Evolutionary conservation across 176 grass and related monocot genomes (phyloP).

Genomic region (Themeda triandra): DNA sequence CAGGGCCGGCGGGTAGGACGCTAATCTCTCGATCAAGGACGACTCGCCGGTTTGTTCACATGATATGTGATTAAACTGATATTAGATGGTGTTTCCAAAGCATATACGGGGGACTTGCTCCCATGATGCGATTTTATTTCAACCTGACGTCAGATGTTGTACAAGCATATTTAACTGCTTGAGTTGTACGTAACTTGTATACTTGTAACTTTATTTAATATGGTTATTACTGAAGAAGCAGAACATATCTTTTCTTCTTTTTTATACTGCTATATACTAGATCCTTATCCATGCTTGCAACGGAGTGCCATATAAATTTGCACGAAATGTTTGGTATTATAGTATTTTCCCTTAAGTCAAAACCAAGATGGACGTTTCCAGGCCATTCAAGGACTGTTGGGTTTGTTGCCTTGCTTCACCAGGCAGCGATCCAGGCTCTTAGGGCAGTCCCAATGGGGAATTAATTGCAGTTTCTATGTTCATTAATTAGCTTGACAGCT

Average conservation of each 20-base stretch:
- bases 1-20: constrained; percentile 35
- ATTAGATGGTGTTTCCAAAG: constrained; percentile 33
- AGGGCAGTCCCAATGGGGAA: too few species aligned
- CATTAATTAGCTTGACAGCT: too few species aligned
- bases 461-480: too few species aligned
- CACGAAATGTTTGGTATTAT: too few species aligned
- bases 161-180: constrained; percentile 47
- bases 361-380: too few species aligned
- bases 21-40: constrained; percentile 32
- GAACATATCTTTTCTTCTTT: background rate
- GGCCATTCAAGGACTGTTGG: background rate
- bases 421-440: too few species aligned
- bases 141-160: constrained; percentile 38
- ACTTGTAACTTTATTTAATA: constrained; percentile 12
- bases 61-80: constrained; percentile 23
- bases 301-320: too few species aligned
- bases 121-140: constrained; percentile 32
- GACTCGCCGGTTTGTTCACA: constrained; percentile 1
- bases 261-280: background rate
- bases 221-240: constrained; percentile 37
- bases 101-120: constrained; percentile 23
- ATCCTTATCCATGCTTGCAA: too few species aligned
- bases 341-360: too few species aligned
- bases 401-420: too few species aligned
- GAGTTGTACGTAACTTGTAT: constrained; percentile 53